Evolutionary conservation across 2,329 filamentous ascomycete species (phyloP).

Genomic region (Pyrenophora graminea): DNA sequence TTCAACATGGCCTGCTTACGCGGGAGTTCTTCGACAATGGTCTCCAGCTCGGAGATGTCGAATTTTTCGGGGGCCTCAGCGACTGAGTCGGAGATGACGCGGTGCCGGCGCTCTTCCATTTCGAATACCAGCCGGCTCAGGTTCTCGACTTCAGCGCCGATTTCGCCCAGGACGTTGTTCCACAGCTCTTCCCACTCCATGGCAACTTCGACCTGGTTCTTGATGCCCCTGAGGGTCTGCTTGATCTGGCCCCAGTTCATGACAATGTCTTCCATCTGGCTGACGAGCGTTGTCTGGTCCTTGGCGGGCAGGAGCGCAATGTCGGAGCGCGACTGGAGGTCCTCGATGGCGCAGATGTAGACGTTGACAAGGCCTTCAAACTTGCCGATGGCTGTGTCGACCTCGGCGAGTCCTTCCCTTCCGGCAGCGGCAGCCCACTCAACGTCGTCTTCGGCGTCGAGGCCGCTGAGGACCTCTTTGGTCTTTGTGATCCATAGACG

Average conservation of each 20-base stretch:
- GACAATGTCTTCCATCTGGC: conserved; percentile 87
- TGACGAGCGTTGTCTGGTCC: conserved; percentile 74
- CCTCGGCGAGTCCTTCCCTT: conserved; percentile 73
- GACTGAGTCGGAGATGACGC: conserved; percentile 63
- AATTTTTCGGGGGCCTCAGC: conserved; percentile 67
- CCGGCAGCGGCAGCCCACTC: conserved; percentile 94
- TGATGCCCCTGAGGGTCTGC: conserved; percentile 74
- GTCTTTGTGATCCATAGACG: conserved; percentile 92
- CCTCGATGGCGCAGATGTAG: conserved; percentile 92
- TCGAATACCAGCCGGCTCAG: conserved; percentile 85
- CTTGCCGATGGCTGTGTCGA: conserved; percentile 71
- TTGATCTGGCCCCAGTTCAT: conserved; percentile 84
- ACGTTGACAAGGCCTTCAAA: conserved; percentile 91
- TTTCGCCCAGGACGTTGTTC: conserved; percentile 91
- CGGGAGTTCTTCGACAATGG: conserved; percentile 87
- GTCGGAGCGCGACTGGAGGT: conserved; percentile 78
- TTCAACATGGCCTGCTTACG: conserved; percentile 55
- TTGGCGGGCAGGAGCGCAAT: conserved; percentile 71
- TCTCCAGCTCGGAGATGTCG: conserved; percentile 88
- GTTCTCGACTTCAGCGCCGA: conserved; percentile 83
- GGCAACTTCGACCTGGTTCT: conserved; percentile 89
- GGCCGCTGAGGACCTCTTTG: conserved; percentile 80
- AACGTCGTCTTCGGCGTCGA: conserved; percentile 95
- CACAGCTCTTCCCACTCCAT: conserved; percentile 99
- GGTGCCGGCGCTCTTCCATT: conserved; percentile 94